Evolutionary conservation across 495 filamentous ascomycete genomes (phyloP).

Genomic region (Lophiotrema nucula): DNA sequence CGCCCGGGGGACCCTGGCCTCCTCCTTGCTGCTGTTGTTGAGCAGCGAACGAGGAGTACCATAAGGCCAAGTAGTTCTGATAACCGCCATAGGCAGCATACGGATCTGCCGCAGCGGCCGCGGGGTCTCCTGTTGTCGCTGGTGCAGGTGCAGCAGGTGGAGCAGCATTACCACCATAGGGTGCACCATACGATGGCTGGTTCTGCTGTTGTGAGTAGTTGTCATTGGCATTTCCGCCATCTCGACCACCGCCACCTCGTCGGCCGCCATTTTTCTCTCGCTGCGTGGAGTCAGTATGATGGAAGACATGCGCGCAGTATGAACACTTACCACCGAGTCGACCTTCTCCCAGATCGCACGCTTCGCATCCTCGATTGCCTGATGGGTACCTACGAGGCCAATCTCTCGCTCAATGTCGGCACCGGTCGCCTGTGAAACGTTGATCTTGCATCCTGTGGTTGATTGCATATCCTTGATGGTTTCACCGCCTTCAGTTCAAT

Average conservation of each 20-base stretch:
- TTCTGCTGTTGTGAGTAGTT: slow-evolving; percentile 47
- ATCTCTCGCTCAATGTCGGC: slow-evolving; percentile 77
- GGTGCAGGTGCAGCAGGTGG: slow-evolving; percentile 34
- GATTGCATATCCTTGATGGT: slow-evolving; percentile 86
- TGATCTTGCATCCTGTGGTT: slow-evolving; percentile 82
- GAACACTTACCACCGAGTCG: slow-evolving; percentile 72
- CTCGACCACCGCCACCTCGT: slow-evolving; percentile 38
- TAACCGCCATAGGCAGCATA: slow-evolving; percentile 69
- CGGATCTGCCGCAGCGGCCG: slow-evolving; percentile 48
- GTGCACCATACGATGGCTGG: slow-evolving; percentile 38
- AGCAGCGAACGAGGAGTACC: slow-evolving; percentile 56
- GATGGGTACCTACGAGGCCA: slow-evolving; percentile 69
- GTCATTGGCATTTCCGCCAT: slow-evolving; percentile 41
- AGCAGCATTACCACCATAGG: slow-evolving; percentile 25
- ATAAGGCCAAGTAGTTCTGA: slow-evolving; percentile 60
- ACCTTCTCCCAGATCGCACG: slow-evolving; percentile 81
- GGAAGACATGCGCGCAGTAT: too few relatives aligned
- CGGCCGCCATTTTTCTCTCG: slow-evolving; percentile 51
- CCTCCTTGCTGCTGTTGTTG: slow-evolving; percentile 31
- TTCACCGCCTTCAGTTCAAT: slow-evolving; percentile 64
- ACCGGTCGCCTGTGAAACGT: slow-evolving; percentile 70
- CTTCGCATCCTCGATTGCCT: slow-evolving; percentile 71
- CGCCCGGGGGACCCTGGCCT: slow-evolving; percentile 24
- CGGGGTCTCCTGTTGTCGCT: slow-evolving; percentile 41
- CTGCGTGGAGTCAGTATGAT: too few relatives aligned